A percentile compares a stretch with the other conserved stretches of the same genome.
These are phyloP conservation scores for Metschnikowia proteae DNA, from an alignment of 805 yeast genomes.

Conservation along the genomic window DNA sequence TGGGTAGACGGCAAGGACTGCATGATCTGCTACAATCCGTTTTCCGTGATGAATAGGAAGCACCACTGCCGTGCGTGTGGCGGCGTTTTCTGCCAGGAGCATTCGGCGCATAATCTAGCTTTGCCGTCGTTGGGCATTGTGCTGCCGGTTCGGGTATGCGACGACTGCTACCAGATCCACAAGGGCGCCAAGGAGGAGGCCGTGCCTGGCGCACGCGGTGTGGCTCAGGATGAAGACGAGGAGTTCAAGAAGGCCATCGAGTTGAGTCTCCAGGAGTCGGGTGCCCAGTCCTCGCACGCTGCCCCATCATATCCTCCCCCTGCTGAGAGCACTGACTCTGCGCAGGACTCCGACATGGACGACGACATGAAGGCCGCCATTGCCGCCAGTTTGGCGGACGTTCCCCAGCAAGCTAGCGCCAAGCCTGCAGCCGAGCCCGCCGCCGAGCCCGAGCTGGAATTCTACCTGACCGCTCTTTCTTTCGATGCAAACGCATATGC, in stretches of 20 bases:
- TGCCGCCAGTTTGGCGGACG: slow-evolving; percentile 79
- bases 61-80: slow-evolving; percentile 98
- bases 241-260: slow-evolving; percentile 76
- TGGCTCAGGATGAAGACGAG: slow-evolving; percentile 56
- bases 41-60: slow-evolving; percentile 79
- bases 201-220: background rate
- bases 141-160: slow-evolving; percentile 91
- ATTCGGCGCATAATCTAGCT: slow-evolving; percentile 69
- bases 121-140: slow-evolving; percentile 82
- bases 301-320: no score
- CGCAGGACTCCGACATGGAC: slow-evolving; percentile 60
- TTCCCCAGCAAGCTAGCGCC: background rate
- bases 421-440: slow-evolving; percentile 1
- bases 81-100: slow-evolving; percentile 83
- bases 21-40: slow-evolving; percentile 83
- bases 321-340: background rate
- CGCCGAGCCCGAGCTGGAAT: slow-evolving; percentile 24
- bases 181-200: slow-evolving; percentile 22
- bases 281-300: slow-evolving; percentile 9
- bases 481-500: slow-evolving; percentile 12
- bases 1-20: slow-evolving; percentile 96
- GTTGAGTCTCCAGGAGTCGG: slow-evolving; percentile 63
- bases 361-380: slow-evolving; percentile 92
- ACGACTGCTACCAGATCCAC: slow-evolving; percentile 72
- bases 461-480: slow-evolving; percentile 17